Evolutionary conservation across 768 basidiomycete species (phyloP).

Genomic region (Suillus sp.): DNA sequence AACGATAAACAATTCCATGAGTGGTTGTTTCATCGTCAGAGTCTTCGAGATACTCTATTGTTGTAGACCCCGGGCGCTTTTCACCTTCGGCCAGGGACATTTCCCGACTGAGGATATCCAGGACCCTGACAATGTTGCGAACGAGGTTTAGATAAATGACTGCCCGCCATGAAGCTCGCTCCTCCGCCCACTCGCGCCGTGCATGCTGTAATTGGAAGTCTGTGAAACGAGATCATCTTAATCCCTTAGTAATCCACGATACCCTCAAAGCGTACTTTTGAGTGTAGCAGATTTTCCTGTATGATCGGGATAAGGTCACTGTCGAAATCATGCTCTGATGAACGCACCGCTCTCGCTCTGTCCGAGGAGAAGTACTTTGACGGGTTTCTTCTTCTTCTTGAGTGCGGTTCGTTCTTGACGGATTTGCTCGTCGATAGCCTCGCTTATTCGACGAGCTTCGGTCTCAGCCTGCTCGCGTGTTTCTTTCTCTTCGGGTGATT

Average conservation of each 20-base stretch:
- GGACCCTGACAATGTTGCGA: slow-evolving; percentile 66
- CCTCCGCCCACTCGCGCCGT: slow-evolving; percentile 66
- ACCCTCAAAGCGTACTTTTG: slow-evolving; percentile 54
- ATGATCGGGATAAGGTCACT: slow-evolving; percentile 21
- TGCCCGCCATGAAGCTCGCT: slow-evolving; percentile 69
- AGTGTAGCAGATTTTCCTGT: slow-evolving; percentile 73
- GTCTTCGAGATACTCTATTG: slow-evolving; percentile 10
- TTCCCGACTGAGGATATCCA: slow-evolving; percentile 58
- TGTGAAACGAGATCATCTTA: slow-evolving; percentile 26
- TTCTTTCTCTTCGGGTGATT: slow-evolving; percentile 57
- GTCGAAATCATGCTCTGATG: not conserved
- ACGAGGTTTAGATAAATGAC: slow-evolving; percentile 82
- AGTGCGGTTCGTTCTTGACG: slow-evolving; percentile 57
- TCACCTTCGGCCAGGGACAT: slow-evolving; percentile 43
- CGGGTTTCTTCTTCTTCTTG: slow-evolving; percentile 65
- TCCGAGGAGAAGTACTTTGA: slow-evolving; percentile 75
- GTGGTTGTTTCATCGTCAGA: slow-evolving; percentile 20
- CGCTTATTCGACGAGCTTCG: slow-evolving; percentile 64
- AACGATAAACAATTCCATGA: slow-evolving; percentile 35
- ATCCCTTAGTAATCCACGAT: slow-evolving; percentile 5
- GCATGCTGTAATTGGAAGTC: slow-evolving; percentile 81
- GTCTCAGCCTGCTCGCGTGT: slow-evolving; percentile 61
- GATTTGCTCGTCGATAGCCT: slow-evolving; percentile 77
- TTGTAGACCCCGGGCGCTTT: slow-evolving; percentile 21
- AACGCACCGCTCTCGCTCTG: slow-evolving; percentile 68